Conservation (phyloP, 2,329 filamentous ascomycete species). For the Neofusicoccum umdonicola region DNA sequence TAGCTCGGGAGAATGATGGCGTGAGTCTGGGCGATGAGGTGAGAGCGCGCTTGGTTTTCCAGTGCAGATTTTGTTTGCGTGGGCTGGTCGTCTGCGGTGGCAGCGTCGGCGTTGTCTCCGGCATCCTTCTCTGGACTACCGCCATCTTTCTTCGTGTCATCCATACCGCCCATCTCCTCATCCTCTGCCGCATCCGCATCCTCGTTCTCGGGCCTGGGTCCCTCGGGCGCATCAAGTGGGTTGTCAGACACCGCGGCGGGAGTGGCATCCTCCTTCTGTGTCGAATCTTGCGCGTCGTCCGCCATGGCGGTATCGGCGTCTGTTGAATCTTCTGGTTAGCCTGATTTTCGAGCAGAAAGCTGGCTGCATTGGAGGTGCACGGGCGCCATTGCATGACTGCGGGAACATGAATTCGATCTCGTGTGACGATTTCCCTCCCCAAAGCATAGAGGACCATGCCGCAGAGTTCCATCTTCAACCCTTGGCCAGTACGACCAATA, state of each 20-base stretch:
- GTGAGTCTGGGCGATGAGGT: constrained; percentile 90
- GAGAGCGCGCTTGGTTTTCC: constrained; percentile 84
- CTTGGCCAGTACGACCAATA: too few relatives aligned
- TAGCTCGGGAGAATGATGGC: constrained; percentile 97
- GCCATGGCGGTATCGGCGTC: constrained; percentile 57
- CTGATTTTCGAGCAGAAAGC: background rate
- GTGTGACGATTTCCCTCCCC: too few relatives aligned
- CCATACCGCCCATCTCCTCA: constrained; percentile 60
- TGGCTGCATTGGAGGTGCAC: background rate
- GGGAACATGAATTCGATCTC: too few relatives aligned
- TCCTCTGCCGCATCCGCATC: constrained; percentile 63
- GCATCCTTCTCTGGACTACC: constrained; percentile 23
- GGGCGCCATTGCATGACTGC: background rate
- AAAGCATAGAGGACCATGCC: too few relatives aligned
- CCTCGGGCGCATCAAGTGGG: constrained; percentile 67
- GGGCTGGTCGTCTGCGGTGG: constrained; percentile 51
- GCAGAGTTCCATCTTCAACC: too few relatives aligned
- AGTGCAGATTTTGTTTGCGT: constrained; percentile 75
- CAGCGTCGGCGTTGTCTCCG: constrained; percentile 34
- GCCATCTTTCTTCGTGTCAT: constrained; percentile 39
- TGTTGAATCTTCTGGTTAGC: background rate
- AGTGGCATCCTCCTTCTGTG: constrained; percentile 43
- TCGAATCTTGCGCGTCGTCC: constrained; percentile 47
- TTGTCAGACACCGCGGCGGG: constrained; percentile 59
- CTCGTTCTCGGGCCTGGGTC: constrained; percentile 57